Evolutionary conservation across 2,329 filamentous ascomycete genomes (phyloP), one percentile per base, ranked within the genome.

Genomic region (Trichophyton verrucosum): DNA sequence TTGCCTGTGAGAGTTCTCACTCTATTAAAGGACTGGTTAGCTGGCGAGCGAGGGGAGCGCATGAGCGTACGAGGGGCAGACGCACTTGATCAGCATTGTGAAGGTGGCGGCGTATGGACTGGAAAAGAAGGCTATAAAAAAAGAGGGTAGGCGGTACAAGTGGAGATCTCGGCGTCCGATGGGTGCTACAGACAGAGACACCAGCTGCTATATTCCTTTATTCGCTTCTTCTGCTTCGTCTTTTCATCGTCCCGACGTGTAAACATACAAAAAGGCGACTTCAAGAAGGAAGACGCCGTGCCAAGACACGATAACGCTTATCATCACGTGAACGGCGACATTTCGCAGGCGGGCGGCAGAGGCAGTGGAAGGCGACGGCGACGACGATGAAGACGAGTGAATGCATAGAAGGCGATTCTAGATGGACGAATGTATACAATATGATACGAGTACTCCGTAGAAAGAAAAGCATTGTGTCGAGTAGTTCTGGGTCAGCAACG

Each of bases 1-100:
- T 97, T 97, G 72, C 94, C 94, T 65, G 94, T 97, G 66, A 99
- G 86, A 65, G 94, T 99, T 73, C 94, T 88, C 73, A 99, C 92
- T 82, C 92, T 99, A 68, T 49, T 47, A 13, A 51, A 13, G 42
- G 9, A 53, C 44, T 62, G 11, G 24, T 59, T 42, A 22, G 44
- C 42, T 47, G 20, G 17, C 22, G 55, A 53, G 57, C 53, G 58
- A 33, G 55, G n/a, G 59, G 57, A 44, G 30, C 46, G 46, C 24
- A 24, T 15, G 2, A 27, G 38, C 9, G 40, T 58, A 20, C 56
- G 40, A 42, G 27, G 46, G 15, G 30, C 24, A 51, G 44, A 59
- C 75, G 67, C 68, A 80, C 78, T 80, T 80, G 73, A 80, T 80
- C 68, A 80, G 69, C 78, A 80, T 80, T 55, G 68, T 77, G 70